Evolutionary conservation across 1,139 yeast species (phyloP), one percentile per base, ranked within the genome.

Genomic region (Saccharomyces hybrid): DNA sequence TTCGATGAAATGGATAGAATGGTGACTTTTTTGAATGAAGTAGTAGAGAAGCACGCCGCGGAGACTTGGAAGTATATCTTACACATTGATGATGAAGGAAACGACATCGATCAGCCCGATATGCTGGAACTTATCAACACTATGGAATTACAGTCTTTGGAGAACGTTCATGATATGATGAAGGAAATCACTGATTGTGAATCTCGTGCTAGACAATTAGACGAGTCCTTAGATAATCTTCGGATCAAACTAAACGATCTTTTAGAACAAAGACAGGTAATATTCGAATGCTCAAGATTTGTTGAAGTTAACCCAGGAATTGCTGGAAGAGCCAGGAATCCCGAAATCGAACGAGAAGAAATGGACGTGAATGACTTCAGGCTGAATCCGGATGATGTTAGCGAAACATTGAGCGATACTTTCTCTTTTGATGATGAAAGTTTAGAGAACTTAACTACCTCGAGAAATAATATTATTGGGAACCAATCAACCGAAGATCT

Each of bases 1-100:
- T 73, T 84, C 55, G 90, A 85, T 66, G 85, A 84, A 59, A 79
- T 82, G 41, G 88, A 84, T 64, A 77, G 90, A 63, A 86, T 83
- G 63, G 78, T 78, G 59, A 73, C 77, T 51, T 81, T 74, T 63
- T 76, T 85, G 66, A 72, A 75, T 9, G 58, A 67, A 1, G 72
- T 74, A 28, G 79, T 82, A 74, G 69, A 64, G 66, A 74, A 64
- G 52, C 72, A 71, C 50, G 54, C 62, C 7, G 59, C 59, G 1
- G 64, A 60, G 13, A 63, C 64, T 57, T 55, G 67, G 77, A 55
- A 78, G 72, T 58, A 76, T 71, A 63, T 66, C 72, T 56, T 68
- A 61, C 63, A 78, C 32, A 46, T 56, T 8, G 64, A 61, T 49
- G 63, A 59, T 9, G 61, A 63, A 28, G 60, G 58, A 11, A 57